A percentile compares a stretch with the other conserved stretches of the same genome.
Conservation (phyloP, 2,329 filamentous ascomycete genomes). For the Verticillium albo-atrum region DNA sequence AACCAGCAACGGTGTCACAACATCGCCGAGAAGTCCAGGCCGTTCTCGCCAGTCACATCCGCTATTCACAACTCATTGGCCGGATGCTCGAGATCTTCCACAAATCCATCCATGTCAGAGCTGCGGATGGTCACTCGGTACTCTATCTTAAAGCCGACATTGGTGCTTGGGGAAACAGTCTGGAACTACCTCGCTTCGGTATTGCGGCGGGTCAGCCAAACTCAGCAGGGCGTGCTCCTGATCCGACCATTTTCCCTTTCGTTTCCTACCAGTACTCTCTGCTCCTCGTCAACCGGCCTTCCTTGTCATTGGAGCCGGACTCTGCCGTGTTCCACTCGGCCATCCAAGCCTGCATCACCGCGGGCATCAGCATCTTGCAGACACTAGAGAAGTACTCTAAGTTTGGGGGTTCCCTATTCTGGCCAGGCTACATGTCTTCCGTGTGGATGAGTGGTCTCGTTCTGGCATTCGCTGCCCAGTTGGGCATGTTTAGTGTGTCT, state of each 20-base stretch:
- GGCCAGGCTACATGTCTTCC: conserved; percentile 28
- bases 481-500: background rate
- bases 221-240: background rate
- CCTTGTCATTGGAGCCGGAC: conserved; percentile 20
- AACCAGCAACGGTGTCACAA: background rate
- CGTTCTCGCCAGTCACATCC: conserved; percentile 4
- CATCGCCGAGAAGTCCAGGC: conserved; percentile 5
- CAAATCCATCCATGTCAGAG: conserved; percentile 6
- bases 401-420: conserved; percentile 13
- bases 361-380: conserved; percentile 2
- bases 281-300: conserved; percentile 27
- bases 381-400: conserved; percentile 2
- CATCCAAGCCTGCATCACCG: conserved; percentile 5
- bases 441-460: conserved; percentile 32
- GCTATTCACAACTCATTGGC: conserved; percentile 4
- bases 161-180: conserved; percentile 6
- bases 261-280: conserved; percentile 23
- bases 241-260: conserved; percentile 7
- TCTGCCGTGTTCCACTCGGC: conserved; percentile 5
- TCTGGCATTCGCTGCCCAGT: conserved; percentile 22
- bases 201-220: background rate
- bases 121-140: conserved; percentile 1
- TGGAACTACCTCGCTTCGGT: background rate
- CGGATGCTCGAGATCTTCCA: conserved; percentile 8
- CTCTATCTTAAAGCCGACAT: conserved; percentile 10